Evolutionary conservation across 768 basidiomycete species (phyloP), one percentile per base, ranked within the genome.

Genomic region (Holtermannia corniformis): DNA sequence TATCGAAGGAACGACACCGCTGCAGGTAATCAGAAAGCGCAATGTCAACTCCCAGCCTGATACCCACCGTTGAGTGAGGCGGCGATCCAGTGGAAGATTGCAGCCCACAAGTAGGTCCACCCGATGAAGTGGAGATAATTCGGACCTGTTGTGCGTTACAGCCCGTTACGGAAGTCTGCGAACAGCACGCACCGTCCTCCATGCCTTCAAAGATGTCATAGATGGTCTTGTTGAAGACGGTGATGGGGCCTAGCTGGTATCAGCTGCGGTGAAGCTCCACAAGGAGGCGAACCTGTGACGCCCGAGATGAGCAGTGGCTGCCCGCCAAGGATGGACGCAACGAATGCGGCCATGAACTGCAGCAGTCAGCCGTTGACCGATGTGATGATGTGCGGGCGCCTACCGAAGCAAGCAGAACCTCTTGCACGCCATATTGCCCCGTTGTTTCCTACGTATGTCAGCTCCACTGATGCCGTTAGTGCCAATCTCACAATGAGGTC

Each of bases 221-320:
- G 42, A 92, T 87, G 1, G 85, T 88, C 75, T 86, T 87, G 75
- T 91, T 92, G 60, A 91, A 83, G 7, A 93, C 87, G 2, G 89
- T 91, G 63, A 92, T 92, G 1, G 91, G 90, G 20, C 88, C 87
- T 81, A 32, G 24, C 13, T 42, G 24, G 37, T 51, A 54, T 51
- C 44, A 55, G 21, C 44, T 37, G 10, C 32, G 7, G 32, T 16
- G 16, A 16, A 7, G 10, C 16, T 37, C 10, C 12, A 28, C 19
- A 10, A 47, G 12, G 4, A 13, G 45, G 54, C 74, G 25, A 11
- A 82, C 86, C 86, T 45, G 87, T 93, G 1, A 93, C 90, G 4
- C 92, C 92, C 2, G 87, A 86, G 42, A 95, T 90, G 42, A 87
- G 86, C 2, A 95, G 76, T 0, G 92, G 92, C 67, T 96, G 92